Percentiles rank a stretch among this genome's conserved stretches.
Evolutionary conservation across 2,329 filamentous ascomycete genomes (phyloP).

Genomic region (Apiospora phragmitis): DNA sequence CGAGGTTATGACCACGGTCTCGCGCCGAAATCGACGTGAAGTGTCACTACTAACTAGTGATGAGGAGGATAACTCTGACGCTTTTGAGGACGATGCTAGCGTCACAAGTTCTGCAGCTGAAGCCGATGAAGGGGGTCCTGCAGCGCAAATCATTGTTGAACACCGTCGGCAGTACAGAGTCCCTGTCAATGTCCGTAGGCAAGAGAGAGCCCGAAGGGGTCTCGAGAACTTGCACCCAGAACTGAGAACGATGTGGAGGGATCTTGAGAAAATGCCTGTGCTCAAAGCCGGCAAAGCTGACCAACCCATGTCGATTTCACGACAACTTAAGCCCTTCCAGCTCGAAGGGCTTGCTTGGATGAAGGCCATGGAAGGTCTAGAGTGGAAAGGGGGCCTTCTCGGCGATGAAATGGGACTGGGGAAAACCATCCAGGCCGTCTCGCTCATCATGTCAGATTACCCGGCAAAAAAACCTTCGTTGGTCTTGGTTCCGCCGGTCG

Average conservation of each 20-base stretch:
- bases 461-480: conserved; percentile 80
- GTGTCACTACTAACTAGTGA: conserved; percentile 22
- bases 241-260: conserved; percentile 81
- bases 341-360: conserved; percentile 95
- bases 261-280: conserved; percentile 66
- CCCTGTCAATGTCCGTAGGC: neutral
- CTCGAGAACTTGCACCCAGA: conserved; percentile 77
- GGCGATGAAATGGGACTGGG: conserved; percentile 99
- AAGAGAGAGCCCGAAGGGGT: conserved; percentile 34
- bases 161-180: neutral
- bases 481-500: conserved; percentile 89
- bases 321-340: conserved; percentile 89
- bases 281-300: conserved; percentile 63
- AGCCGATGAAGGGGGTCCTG: neutral
- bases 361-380: conserved; percentile 80
- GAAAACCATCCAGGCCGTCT: conserved; percentile 98
- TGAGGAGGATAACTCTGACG: conserved; percentile 21
- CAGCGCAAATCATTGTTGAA: neutral
- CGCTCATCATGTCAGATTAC: conserved; percentile 96
- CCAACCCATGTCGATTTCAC: conserved; percentile 77
- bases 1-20: neutral
- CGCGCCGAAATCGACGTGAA: conserved; percentile 10
- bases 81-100: conserved; percentile 16
- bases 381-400: conserved; percentile 86
- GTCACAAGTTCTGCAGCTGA: conserved; percentile 2